Conservation (phyloP, 768 basidiomycete species). For the Lanmaoa pseudosensibilis region DNA sequence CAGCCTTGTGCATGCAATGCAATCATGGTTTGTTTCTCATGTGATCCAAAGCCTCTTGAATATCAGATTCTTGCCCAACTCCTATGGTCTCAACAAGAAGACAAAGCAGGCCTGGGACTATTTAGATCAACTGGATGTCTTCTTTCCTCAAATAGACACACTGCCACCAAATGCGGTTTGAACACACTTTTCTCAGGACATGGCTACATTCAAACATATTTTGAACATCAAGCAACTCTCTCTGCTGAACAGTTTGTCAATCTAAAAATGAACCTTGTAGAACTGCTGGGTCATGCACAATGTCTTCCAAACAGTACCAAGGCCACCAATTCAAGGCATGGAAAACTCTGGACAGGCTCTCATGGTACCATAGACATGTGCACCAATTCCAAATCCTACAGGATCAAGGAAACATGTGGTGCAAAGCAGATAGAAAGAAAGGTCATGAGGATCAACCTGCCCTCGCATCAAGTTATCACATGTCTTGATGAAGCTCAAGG, state of each 20-base stretch:
- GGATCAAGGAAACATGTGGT: background rate
- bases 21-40: conserved; percentile 5
- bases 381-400: conserved; percentile 6
- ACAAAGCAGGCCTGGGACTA: conserved; percentile 2
- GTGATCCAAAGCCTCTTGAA: background rate
- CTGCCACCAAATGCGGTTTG: background rate
- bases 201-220: conserved; percentile 4
- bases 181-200: background rate
- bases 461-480: background rate
- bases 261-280: background rate
- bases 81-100: conserved; percentile 3
- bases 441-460: conserved; percentile 5
- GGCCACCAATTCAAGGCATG: background rate
- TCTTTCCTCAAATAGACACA: background rate
- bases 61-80: conserved; percentile 8
- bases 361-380: background rate
- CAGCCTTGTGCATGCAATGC: background rate
- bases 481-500: conserved; percentile 7
- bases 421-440: conserved; percentile 1
- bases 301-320: conserved; percentile 4
- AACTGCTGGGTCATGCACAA: background rate
- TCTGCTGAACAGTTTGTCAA: background rate
- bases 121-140: background rate
- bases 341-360: conserved; percentile 1
- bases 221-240: background rate